phyloP scores from a whole-genome alignment of 169 alveolate species.

The Neospora caninum region DNA sequence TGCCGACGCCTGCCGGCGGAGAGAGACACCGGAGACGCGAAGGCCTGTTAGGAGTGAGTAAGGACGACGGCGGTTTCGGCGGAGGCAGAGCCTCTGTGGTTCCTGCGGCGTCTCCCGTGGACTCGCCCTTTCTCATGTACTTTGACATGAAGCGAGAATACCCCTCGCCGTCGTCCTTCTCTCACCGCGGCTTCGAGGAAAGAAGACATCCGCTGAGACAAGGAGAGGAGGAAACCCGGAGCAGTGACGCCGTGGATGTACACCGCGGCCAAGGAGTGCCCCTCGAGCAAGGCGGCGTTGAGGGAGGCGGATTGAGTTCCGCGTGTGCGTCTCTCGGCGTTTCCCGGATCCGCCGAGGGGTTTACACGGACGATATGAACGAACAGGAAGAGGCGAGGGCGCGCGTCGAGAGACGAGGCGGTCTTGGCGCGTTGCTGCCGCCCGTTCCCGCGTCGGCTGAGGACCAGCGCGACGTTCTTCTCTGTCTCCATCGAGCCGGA shows the following conservation, averaged over 20 bases:
- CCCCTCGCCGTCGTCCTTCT: neutral
- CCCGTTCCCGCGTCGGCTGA: neutral
- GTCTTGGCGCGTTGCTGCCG: neutral
- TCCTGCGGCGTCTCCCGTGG: neutral
- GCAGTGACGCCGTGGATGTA: no score
- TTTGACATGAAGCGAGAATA: neutral
- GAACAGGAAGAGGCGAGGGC: constrained; percentile 3
- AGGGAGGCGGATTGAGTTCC: no score
- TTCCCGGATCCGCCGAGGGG: no score
- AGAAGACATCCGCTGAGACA: no score
- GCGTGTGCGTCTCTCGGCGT: no score
- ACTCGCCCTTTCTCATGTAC: neutral
- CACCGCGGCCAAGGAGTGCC: no score
- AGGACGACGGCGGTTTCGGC: neutral
- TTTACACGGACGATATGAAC: no score
- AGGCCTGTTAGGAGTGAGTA: neutral
- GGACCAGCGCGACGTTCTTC: neutral
- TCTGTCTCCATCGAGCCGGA: neutral
- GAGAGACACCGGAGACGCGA: neutral
- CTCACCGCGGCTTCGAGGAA: no score
- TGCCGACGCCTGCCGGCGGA: neutral
- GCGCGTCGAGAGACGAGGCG: neutral
- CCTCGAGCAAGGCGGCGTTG: no score
- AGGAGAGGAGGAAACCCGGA: no score
- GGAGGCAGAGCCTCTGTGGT: neutral